Evolutionary conservation across 2,329 filamentous ascomycete species (phyloP), one percentile per base, ranked within the genome.

Genomic region (Aspergillus sp.): DNA sequence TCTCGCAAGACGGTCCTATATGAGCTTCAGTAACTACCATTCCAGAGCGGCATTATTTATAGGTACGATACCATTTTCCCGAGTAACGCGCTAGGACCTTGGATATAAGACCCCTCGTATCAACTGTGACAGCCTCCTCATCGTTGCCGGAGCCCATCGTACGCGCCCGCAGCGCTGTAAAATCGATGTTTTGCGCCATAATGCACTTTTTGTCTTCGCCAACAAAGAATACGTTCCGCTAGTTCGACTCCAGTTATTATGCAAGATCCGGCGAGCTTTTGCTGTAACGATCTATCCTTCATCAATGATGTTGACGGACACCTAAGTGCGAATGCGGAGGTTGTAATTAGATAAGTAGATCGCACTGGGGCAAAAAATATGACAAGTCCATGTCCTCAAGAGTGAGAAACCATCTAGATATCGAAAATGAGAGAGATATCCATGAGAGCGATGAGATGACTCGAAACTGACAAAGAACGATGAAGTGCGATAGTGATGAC

Each of bases 1-100:
- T 99, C 94, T 78, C 94, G 85, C 16, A 99, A 76, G 11, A 84
- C 85, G 11, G 82, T 85, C 71, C 72, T 74, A 36, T 56, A 24
- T 14, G 36, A 38, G 22, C 11, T n/a, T 13, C 14, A 20, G 64
- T 45, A 65, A 56, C 35, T 51, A 56, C n/a, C 48, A 19, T 14
- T 20, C 1, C 8, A 82, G 40, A 10, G 4, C 4, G 8, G 2
- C 7, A 42, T 17, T 20, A 19, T 19, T 10, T 4, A 42, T 20
- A 33, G 5, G 9, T 24, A 13, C 24, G 2, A 5, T 84, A 91
- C 87, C 93, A 96, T 77, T 99, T 95, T 63, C 94, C 93, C 2
- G 92, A 96, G 70, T 99, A 99, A 66, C 94, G 82, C 9, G 94
- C 94, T 46, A 99, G 82, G 10, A 99, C 93, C 73, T 99, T 99